Evolutionary conservation across 1,284 basidiomycete genomes (phyloP).

Genomic region (Pseudozyma pruni): DNA sequence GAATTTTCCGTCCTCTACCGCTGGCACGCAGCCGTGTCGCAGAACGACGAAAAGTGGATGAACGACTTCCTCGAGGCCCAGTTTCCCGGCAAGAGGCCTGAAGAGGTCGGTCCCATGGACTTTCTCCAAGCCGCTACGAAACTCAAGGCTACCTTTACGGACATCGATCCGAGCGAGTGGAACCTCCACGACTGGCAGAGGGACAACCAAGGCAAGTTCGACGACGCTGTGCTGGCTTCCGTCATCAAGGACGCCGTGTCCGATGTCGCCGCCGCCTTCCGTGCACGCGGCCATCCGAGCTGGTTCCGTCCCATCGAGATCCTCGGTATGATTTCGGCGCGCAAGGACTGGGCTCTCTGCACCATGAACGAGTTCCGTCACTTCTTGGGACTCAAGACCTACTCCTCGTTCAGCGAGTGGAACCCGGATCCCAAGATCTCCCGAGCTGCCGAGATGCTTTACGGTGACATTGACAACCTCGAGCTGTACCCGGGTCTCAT

Average conservation of each 20-base stretch:
- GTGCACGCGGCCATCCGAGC: constrained; percentile 79
- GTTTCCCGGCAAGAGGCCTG: constrained; percentile 45
- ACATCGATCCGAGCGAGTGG: constrained; percentile 73
- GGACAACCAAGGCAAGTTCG: constrained; percentile 75
- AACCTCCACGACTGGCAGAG: constrained; percentile 74
- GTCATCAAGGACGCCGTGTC: constrained; percentile 64
- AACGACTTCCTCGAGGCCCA: constrained; percentile 35
- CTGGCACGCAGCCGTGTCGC: constrained; percentile 58
- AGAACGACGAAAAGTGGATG: constrained; percentile 59
- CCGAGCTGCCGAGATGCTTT: constrained; percentile 75
- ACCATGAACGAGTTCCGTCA: constrained; percentile 85
- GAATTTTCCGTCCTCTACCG: constrained; percentile 56
- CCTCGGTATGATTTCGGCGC: constrained; percentile 81
- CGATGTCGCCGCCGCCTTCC: constrained; percentile 79
- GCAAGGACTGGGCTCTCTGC: constrained; percentile 80
- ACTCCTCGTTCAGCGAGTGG: constrained; percentile 76
- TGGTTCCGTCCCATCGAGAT: constrained; percentile 81
- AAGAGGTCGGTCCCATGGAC: constrained; percentile 73
- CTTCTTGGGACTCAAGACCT: constrained; percentile 50
- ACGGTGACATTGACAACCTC: constrained; percentile 75
- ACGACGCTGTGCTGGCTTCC: constrained; percentile 77
- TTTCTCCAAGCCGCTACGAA: constrained; percentile 72
- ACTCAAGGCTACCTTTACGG: constrained; percentile 21
- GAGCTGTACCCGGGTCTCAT: constrained; percentile 75
- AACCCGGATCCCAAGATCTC: constrained; percentile 80